phyloP scores from a whole-genome alignment of 2,329 filamentous ascomycete species.

The Sclerotinia minor region DNA sequence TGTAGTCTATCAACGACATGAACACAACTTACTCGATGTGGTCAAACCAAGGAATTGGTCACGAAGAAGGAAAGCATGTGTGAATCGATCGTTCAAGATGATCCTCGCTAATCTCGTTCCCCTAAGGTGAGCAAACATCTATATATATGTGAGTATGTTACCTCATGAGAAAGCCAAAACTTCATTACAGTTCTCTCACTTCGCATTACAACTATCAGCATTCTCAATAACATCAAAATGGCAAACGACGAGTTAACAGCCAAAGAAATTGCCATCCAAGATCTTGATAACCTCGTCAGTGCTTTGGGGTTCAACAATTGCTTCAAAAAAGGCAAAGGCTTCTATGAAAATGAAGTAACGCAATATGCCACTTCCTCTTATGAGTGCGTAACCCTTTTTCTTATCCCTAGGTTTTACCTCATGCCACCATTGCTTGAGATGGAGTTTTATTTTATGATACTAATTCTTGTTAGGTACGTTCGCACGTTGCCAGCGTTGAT shows the following conservation, averaged over 20 bases:
- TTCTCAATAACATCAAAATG: no score
- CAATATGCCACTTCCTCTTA: background rate
- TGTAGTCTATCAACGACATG: no score
- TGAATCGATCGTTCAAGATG: background rate
- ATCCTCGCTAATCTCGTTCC: background rate
- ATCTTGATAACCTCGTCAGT: conserved; percentile 39
- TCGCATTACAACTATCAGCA: background rate
- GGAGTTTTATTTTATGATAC: background rate
- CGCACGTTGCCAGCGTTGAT: conserved; percentile 45
- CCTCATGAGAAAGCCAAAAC: background rate
- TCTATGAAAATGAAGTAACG: conserved; percentile 1
- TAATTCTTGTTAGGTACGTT: background rate
- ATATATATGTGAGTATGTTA: background rate
- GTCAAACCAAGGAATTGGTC: background rate
- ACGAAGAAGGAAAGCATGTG: conserved; percentile 3
- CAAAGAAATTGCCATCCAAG: background rate
- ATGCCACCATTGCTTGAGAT: background rate
- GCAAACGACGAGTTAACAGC: no score
- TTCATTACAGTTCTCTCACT: background rate
- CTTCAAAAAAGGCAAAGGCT: background rate
- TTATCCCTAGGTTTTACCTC: background rate
- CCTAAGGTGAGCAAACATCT: background rate
- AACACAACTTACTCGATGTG: background rate
- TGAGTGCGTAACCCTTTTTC: background rate
- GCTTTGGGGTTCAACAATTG: conserved; percentile 40